Conservation (phyloP, 2,329 filamentous ascomycete genomes). For the Fusarium sp. region DNA sequence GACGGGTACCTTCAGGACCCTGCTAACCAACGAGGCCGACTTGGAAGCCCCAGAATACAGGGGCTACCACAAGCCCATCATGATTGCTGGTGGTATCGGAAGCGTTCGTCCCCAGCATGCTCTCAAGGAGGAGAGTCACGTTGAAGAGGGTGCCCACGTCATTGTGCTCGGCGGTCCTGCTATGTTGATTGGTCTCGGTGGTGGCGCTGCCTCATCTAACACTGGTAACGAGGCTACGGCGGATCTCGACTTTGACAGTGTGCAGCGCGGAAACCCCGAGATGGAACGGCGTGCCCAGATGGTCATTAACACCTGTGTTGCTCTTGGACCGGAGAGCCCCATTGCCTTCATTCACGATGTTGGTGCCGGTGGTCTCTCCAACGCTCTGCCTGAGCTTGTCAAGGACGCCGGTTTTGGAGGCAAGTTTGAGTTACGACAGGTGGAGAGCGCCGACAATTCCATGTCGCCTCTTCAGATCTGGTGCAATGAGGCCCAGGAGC, state of each 20-base stretch:
- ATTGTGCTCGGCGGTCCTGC: conserved; percentile 96
- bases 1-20: conserved; percentile 91
- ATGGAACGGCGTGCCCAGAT: conserved; percentile 96
- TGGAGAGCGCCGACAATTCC: conserved; percentile 90
- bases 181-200: conserved; percentile 97
- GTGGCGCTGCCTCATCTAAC: conserved; percentile 93
- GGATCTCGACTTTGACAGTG: conserved; percentile 96
- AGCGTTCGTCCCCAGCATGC: conserved; percentile 93
- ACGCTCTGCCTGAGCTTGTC: conserved; percentile 84
- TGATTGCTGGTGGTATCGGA: conserved; percentile 96
- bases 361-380: conserved; percentile 85
- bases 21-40: conserved; percentile 75
- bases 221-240: conserved; percentile 90
- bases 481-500: conserved; percentile 97
- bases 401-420: conserved; percentile 94
- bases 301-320: conserved; percentile 95
- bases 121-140: conserved; percentile 84
- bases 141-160: conserved; percentile 89
- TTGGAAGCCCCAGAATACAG: conserved; percentile 76
- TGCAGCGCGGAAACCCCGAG: conserved; percentile 97
- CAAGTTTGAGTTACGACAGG: conserved; percentile 92
- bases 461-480: conserved; percentile 96
- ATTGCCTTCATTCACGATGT: conserved; percentile 99
- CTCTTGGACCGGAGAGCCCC: conserved; percentile 86
- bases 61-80: conserved; percentile 98